A percentile compares a stretch with the other conserved stretches of the same genome.
Conservation (phyloP, 495 filamentous ascomycete species). For the Hypoxylon crocopeplum region DNA sequence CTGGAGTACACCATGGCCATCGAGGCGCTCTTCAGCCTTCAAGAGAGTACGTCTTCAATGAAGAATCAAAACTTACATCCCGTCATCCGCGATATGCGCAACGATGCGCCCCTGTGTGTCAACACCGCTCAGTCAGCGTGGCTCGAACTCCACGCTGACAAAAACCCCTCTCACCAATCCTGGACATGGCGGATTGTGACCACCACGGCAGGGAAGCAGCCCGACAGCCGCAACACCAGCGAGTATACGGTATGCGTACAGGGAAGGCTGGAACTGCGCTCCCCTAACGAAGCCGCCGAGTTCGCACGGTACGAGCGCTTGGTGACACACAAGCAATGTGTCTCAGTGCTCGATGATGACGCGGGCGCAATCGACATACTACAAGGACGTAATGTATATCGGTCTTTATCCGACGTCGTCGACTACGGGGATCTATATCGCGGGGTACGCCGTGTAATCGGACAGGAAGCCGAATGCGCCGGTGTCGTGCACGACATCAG, state of each 20-base stretch:
- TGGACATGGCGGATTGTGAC: no score
- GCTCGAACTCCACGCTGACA: no score
- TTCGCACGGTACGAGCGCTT: constrained; percentile 2
- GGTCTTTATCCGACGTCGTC: constrained; percentile 51
- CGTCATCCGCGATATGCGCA: no score
- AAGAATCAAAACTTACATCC: no score
- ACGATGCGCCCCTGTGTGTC: constrained; percentile 46
- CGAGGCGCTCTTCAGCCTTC: constrained; percentile 50
- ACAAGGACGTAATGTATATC: constrained; percentile 57
- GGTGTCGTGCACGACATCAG: constrained; percentile 49
- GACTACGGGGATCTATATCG: constrained; percentile 53
- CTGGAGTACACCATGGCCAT: constrained; percentile 52
- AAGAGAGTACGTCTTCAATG: no score
- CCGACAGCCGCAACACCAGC: no score
- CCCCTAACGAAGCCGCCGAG: neutral
- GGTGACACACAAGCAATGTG: neutral
- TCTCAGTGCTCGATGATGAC: neutral
- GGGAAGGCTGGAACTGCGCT: no score
- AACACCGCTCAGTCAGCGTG: constrained; percentile 19
- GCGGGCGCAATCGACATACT: constrained; percentile 52
- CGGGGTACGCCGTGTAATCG: constrained; percentile 52
- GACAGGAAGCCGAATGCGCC: constrained; percentile 48
- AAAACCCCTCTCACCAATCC: no score
- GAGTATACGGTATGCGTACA: no score
- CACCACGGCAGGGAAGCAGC: no score